Base-by-base conservation (phyloP, 1,139 yeast species). In the Kodamaea fungicola region DNA sequence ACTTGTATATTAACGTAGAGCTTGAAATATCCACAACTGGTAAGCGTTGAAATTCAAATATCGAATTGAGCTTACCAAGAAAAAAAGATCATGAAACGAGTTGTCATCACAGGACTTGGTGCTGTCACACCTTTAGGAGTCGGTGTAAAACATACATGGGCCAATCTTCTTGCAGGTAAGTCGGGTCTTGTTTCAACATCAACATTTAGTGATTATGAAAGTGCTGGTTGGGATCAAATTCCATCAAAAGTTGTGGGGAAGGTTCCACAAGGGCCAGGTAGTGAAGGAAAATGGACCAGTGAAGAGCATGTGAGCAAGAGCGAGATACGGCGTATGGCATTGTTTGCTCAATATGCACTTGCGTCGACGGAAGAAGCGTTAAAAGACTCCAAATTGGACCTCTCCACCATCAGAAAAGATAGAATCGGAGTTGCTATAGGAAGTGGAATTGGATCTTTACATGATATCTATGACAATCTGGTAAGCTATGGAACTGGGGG, bases 91-190 rank as follows among this genome's bases (percentile, higher is more conserved):
- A 38, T 41, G 43, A 31, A 37, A 8, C 31, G 96, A 58, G 96
- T 90, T 1, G 97, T 92, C 1, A 82, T 92, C 1, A 92, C 98
- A 0, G 98, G 98, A 0, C 57, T 90, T 10, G 98, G 97, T 0
- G 62, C 85, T 29, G 77, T 90, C 1, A 77, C 95, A 1, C 98
- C 98, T 0, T 62, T 92, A 5, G 98, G 97, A 0, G 79, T 80
- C 2, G 92, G 90, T 1, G 72, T 69, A 4, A 51, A 53, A 10
- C 59, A 57, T 10, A 62, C 78, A 7, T 84, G 92, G 90, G 41
- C 55, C 2, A 66, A 64, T 19, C 59, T 83, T 7, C 49, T 82
- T 2, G 61, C 63, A 1, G 71, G 76, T 0, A 58, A 71, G 40
- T 73, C 80, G 31, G 90, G 90, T 0, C 52, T 83, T 6, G 61